Conservation (phyloP, 2,329 filamentous ascomycete genomes). For the Fusarium denticulatum region DNA sequence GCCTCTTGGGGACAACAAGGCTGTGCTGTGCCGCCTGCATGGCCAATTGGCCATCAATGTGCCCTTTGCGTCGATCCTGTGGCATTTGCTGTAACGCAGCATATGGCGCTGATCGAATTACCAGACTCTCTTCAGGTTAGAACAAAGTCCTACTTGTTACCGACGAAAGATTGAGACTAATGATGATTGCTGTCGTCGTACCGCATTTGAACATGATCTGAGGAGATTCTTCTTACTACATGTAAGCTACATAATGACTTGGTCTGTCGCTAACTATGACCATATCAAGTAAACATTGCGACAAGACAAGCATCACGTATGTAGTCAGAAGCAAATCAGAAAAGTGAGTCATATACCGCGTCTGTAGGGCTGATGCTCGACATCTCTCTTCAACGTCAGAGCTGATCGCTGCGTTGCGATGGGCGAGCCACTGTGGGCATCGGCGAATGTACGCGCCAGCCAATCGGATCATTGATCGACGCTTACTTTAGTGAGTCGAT, state of each 20-base stretch:
- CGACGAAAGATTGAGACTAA: neutral
- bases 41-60: neutral
- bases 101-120: rapidly evolving
- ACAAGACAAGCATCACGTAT: neutral
- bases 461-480: neutral
- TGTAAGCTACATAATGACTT: neutral
- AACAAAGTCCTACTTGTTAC: no score
- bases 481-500: neutral
- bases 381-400: neutral
- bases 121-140: neutral
- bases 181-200: neutral
- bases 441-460: neutral
- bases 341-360: neutral
- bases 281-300: neutral
- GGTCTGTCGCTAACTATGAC: no score
- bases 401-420: no score
- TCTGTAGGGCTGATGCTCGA: neutral
- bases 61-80: neutral
- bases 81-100: rapidly evolving
- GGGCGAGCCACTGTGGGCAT: no score
- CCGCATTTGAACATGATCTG: neutral
- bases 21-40: neutral
- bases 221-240: neutral
- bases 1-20: neutral
- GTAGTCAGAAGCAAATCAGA: rapidly evolving